Conservation (phyloP, 2,329 filamentous ascomycete species). For the Fusarium napiforme region DNA sequence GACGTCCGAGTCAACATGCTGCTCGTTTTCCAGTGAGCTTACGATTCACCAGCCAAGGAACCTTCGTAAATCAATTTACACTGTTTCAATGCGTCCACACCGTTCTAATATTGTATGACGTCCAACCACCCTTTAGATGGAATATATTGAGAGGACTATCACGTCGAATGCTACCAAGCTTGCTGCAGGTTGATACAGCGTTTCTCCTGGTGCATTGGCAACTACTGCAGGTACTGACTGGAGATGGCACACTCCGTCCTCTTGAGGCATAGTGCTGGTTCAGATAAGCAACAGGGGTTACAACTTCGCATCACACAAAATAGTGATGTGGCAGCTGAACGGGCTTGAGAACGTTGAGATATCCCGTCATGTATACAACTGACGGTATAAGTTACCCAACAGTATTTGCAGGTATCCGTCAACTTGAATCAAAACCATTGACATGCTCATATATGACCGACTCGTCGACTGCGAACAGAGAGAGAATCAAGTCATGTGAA, state of each 20-base stretch:
- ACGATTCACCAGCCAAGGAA: not conserved
- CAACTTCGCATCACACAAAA: not conserved
- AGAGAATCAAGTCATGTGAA: not conserved
- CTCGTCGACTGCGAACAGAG: not conserved
- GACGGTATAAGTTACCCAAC: not conserved
- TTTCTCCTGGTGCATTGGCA: slow-evolving; percentile 10
- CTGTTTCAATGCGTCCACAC: not conserved
- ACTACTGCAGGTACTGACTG: slow-evolving; percentile 30
- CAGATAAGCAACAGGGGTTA: not conserved
- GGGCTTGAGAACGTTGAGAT: not conserved
- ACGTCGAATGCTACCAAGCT: not conserved
- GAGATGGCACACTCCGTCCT: slow-evolving; percentile 6
- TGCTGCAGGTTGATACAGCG: slow-evolving; percentile 14
- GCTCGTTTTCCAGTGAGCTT: not conserved
- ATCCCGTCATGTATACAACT: not conserved
- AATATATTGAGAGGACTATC: not conserved
- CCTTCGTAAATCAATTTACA: not conserved
- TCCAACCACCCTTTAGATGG: not conserved
- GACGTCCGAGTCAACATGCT: not conserved
- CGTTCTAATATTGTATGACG: not conserved
- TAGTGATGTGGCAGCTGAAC: not conserved
- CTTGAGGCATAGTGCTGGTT: slow-evolving; percentile 18
- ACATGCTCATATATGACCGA: not conserved
- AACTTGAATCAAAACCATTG: not conserved
- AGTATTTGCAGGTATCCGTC: not conserved